Base-by-base conservation (phyloP, 768 basidiomycete species). In the Serendipita vermifera region DNA sequence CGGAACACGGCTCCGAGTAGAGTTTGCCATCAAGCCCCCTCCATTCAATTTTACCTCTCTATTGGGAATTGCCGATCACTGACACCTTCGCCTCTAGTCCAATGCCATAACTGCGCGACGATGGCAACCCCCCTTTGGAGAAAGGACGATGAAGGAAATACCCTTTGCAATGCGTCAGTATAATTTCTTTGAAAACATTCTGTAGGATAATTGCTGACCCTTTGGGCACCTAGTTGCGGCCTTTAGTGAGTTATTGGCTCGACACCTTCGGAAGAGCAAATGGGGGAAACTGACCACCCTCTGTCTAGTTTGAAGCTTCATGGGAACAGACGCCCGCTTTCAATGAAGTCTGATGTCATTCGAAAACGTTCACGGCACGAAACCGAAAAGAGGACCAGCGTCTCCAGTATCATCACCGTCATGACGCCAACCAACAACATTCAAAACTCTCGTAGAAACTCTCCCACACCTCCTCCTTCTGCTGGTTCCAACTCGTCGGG, bases 301-400 rank as follows among this genome's bases (percentile, higher is more conserved):
- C 32, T 41, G 17, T n/a, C 39, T n/a, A 78, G 77, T 64, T 87
- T 86, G 70, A 90, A 90, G 67, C 72, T 90, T 2, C 86, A 90
- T 66, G 87, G 88, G 15, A 82, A 87, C 17, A 81, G 84, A 1
- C 81, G 88, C 24, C 88, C 88, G 1, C 87, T 89, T 59, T 87
- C 85, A 5, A 90, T 91, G 87, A 90, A 90, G 66, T 88, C 86
- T 3, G 88, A 91, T 60, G 81, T 89, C 33, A 87, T 91, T 61
- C 84, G 87, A 59, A 90, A 90, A 65, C 82, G 88, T 36, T 86
- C 87, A 2, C 74, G 87, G 1, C 86, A 88, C 61, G 86, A 89
- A 58, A 82, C 46, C 29, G 38, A 51, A n/a, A 51, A 51, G 22
- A 20, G 46, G 29, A 51, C 46, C 22, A 51, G 46, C 22, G 46